Evolutionary conservation across 192 early-diverging fungal species (phyloP).

Genomic region (Tieghemiomyces parasiticus): DNA sequence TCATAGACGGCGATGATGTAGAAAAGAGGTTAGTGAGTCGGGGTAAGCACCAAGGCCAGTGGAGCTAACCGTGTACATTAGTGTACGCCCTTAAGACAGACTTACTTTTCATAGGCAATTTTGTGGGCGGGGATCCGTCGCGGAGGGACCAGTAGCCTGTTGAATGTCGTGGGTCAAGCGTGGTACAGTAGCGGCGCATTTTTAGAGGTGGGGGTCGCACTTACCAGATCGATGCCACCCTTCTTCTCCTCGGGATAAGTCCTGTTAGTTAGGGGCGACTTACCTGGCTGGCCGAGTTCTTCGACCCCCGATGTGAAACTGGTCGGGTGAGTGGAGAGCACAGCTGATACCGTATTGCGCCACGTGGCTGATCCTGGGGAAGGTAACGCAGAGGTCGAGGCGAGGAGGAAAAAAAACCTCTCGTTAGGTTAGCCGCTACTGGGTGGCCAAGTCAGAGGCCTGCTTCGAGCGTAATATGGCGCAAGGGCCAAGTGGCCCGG

Average conservation of each 20-base stretch:
- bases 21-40: no score
- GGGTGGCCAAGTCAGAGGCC: neutral
- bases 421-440: neutral
- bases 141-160: neutral
- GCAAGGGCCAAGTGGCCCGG: neutral
- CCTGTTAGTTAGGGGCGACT: neutral
- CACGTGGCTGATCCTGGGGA: constrained; percentile 50
- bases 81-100: neutral
- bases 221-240: no score
- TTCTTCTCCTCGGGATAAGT: no score
- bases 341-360: constrained; percentile 76
- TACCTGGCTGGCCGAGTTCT: constrained; percentile 51
- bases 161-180: neutral
- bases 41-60: no score
- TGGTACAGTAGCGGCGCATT: no score
- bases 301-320: constrained; percentile 64
- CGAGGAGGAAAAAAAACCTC: neutral
- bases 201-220: no score
- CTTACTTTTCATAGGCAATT: neutral
- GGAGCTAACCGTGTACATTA: no score
- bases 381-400: no score
- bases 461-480: neutral
- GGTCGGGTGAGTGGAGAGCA: constrained; percentile 58
- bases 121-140: neutral
- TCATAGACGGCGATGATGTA: no score